Evolutionary conservation across 2,329 filamentous ascomycete genomes (phyloP), one percentile per base, ranked within the genome.

Genomic region (Epichloe elymi): DNA sequence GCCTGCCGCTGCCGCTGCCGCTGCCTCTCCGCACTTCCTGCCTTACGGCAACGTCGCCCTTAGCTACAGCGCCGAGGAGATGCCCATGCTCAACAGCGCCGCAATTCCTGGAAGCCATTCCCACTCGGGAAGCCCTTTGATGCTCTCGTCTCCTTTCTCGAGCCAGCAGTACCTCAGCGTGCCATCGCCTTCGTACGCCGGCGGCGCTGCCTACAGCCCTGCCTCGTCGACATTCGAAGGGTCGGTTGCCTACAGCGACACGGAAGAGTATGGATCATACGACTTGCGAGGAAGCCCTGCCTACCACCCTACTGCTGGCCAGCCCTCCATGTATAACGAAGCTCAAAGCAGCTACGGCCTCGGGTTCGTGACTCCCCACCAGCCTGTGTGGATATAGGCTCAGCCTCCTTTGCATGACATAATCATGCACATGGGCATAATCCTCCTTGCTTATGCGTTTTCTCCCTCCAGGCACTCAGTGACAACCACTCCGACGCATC

Each of bases 331-430:
- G 61, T 65, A 73, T 63, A 71, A 67, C 66, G 73, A 68, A 60
- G 63, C 64, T 60, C 65, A 71, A 48, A 51, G 56, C 54, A 56
- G 56, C 63, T 69, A 65, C 59, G 67, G 67, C 70, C 62, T 67
- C 61, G 77, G 77, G 77, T 80, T 80, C 74, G 77, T 80, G 70
- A 72, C 74, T 78, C 76, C 76, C 74, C 71, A 75, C 68, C 75
- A 79, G 70, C 69, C 76, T 66, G 71, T 79, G 70, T 80, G 76
- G 76, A 78, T 74, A 68, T 80, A 76, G 69, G 67, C 65, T 62
- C 19, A 75, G 69, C 67, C n/a, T 42, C 61, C 57, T 61, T 43
- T 61, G 57, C 49, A 60, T 67, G 59, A 61, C 57, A 59, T 62
- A 61, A 45, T 46, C 20, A 37, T 45, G 65, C 67, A 68, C 65